Percentiles rank a stretch among this genome's conserved stretches.
Conservation (phyloP, 345 rosid species). For the Rubroshorea leprosula region DNA sequence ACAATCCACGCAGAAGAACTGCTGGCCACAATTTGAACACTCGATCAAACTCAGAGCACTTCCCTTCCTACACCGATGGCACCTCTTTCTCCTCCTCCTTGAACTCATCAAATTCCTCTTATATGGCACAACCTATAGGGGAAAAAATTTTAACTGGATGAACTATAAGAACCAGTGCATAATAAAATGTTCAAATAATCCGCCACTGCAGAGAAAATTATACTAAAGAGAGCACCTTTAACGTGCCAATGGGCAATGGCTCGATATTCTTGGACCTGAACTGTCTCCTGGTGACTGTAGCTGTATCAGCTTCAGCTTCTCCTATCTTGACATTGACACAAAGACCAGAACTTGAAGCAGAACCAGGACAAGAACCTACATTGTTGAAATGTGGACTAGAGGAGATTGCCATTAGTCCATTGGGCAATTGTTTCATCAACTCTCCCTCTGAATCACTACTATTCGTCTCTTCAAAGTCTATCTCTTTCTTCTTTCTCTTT, state of each 20-base stretch:
- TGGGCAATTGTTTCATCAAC: slow-evolving; percentile 70
- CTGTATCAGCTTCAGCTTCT: slow-evolving; percentile 26
- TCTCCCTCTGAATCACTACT: slow-evolving; percentile 48
- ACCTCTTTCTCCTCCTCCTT: slow-evolving; percentile 60
- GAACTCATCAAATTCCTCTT: slow-evolving; percentile 46
- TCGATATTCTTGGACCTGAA: slow-evolving; percentile 87
- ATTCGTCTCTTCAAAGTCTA: slow-evolving; percentile 12
- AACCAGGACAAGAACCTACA: slow-evolving; percentile 32
- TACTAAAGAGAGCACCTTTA: slow-evolving; percentile 43
- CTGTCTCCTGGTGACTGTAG: slow-evolving; percentile 38
- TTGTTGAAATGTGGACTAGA: slow-evolving; percentile 36
- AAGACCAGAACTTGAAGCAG: slow-evolving; percentile 21
- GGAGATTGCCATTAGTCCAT: slow-evolving; percentile 89
- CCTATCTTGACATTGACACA: slow-evolving; percentile 61
- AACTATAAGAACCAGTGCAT: slow-evolving; percentile 1
- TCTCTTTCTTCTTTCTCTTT: slow-evolving; percentile 45
- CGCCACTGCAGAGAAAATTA: neutral
- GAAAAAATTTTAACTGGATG: slow-evolving; percentile 5
- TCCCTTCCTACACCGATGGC: slow-evolving; percentile 82
- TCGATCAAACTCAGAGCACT: slow-evolving; percentile 44
- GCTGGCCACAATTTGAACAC: slow-evolving; percentile 65
- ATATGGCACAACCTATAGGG: slow-evolving; percentile 48
- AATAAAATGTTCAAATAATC: neutral
- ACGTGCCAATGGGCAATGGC: slow-evolving; percentile 56
- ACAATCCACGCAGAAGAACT: slow-evolving; percentile 72